Evolutionary conservation across 2,329 filamentous ascomycete genomes (phyloP), one percentile per base, ranked within the genome.

Genomic region (Escovopsis weberi): DNA sequence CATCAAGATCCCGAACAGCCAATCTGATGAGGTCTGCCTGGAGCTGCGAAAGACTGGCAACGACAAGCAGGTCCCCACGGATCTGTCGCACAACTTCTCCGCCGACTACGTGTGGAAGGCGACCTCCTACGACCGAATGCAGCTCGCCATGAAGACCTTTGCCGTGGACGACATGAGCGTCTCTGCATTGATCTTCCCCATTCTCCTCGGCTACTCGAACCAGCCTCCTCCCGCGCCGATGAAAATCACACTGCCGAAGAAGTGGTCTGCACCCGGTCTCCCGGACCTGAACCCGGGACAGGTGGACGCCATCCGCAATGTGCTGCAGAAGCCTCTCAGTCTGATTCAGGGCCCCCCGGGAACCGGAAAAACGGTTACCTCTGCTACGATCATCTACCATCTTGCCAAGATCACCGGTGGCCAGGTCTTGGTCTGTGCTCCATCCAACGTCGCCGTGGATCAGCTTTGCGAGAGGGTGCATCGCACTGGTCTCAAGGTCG

Each of bases 81-180:
- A 98, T 55, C 91, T 89, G 62, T 94, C 89, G 0, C 86, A 94
- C 64, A 94, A 95, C 62, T 98, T 98, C 64, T 94, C 87, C 12
- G 91, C 89, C 50, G 91, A 98, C 60, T 98, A 98, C 57, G 91
- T 98, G 43, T 98, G 91, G 91, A 98, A 98, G 61, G 91, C 93
- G 12, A 98, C 93, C 0, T 96, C 89, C 0, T 98, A 98, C 59
- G 91, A 98, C 57, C 88, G 91, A 49, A 98, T 98, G 91, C 91
- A 98, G 62, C 78, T 88, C 51, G 93, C 91, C 43, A 96, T 98
- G 89, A 96, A 95, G 71, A 96, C 86, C 0, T 98, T 98, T 59
- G 91, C 91, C 6, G 80, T 96, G 37, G 89, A 98, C 53, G 91
- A 98, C 62, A 85, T 94, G 82, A 95, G 88, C 56, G 89, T 98